These are phyloP conservation scores for Parachaetomium inaequale DNA, from an alignment of 495 filamentous ascomycete genomes.

Conservation along the genomic window DNA sequence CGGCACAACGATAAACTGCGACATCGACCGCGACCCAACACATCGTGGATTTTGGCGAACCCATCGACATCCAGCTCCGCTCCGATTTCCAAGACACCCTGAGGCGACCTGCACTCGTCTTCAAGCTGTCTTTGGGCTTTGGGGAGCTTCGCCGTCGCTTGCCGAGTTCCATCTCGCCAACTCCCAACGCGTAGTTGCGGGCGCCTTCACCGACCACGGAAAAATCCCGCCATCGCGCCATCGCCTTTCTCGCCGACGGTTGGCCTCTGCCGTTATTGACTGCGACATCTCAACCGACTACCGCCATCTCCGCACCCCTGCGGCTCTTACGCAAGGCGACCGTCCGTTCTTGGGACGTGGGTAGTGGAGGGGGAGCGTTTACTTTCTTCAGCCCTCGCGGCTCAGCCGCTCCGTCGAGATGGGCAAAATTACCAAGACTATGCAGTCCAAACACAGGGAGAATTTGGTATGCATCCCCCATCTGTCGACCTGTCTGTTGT, in stretches of 20 bases:
- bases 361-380: conserved; percentile 49
- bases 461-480: conserved; percentile 69
- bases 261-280: not conserved
- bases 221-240: not conserved
- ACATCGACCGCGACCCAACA: conserved; percentile 14
- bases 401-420: conserved; percentile 60
- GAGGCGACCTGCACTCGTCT: conserved; percentile 41
- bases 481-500: not conserved
- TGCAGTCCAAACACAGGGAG: conserved; percentile 87
- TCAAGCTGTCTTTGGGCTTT: conserved; percentile 21
- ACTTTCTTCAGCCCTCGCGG: conserved; percentile 44
- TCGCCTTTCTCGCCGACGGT: conserved; percentile 4
- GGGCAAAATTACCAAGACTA: conserved; percentile 96
- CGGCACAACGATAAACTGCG: conserved; percentile 2
- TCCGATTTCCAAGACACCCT: conserved; percentile 4
- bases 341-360: conserved; percentile 35
- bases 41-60: not conserved
- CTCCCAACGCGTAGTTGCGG: conserved; percentile 1
- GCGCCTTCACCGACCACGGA: conserved; percentile 14
- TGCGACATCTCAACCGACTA: conserved; percentile 2
- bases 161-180: conserved; percentile 15
- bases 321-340: conserved; percentile 35
- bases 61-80: not conserved
- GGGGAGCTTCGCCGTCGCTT: conserved; percentile 21
- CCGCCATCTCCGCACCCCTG: conserved; percentile 25